phyloP scores from a whole-genome alignment of 2,329 filamentous ascomycete genomes.

The Chaetomiaceae sp. region DNA sequence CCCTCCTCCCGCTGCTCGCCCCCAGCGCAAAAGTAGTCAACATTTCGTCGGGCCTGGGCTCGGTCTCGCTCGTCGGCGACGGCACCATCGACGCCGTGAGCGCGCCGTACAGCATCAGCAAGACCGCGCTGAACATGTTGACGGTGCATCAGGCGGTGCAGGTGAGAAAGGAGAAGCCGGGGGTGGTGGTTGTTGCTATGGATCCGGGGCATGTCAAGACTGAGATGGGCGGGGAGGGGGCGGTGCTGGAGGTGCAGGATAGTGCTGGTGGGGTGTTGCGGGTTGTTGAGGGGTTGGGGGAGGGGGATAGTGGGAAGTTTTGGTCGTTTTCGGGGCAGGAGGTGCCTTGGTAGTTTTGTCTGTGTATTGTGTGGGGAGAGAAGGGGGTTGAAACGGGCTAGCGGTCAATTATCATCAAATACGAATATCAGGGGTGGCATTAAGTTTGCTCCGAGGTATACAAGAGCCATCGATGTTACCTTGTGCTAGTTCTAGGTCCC shows the following conservation, averaged over 20 bases:
- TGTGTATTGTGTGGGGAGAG: too few species aligned
- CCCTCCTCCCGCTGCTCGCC: constrained; percentile 25
- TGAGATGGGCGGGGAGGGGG: constrained; percentile 28
- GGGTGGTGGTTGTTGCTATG: constrained; percentile 26
- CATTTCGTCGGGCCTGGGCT: constrained; percentile 13
- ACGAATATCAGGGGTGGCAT: too few species aligned
- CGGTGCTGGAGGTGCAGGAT: constrained; percentile 24
- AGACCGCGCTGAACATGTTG: constrained; percentile 32
- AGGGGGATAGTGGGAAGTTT: constrained; percentile 32
- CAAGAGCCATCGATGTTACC: too few species aligned
- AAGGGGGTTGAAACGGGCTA: too few species aligned
- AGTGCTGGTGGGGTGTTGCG: constrained; percentile 43
- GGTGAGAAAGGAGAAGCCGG: constrained; percentile 15
- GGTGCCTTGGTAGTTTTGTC: neutral
- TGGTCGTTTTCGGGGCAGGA: constrained; percentile 16
- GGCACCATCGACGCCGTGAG: neutral
- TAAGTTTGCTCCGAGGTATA: too few species aligned
- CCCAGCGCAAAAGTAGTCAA: constrained; percentile 1
- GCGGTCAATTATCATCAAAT: too few species aligned
- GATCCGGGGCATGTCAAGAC: constrained; percentile 33
- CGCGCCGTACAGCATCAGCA: constrained; percentile 30
- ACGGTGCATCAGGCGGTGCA: constrained; percentile 24
- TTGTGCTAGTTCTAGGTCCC: too few species aligned
- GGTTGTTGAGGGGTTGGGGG: constrained; percentile 66
- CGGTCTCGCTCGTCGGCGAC: neutral